Evolutionary conservation across 352 stramenopile species (phyloP).

Genomic region (Phytophthora pluvialis): DNA sequence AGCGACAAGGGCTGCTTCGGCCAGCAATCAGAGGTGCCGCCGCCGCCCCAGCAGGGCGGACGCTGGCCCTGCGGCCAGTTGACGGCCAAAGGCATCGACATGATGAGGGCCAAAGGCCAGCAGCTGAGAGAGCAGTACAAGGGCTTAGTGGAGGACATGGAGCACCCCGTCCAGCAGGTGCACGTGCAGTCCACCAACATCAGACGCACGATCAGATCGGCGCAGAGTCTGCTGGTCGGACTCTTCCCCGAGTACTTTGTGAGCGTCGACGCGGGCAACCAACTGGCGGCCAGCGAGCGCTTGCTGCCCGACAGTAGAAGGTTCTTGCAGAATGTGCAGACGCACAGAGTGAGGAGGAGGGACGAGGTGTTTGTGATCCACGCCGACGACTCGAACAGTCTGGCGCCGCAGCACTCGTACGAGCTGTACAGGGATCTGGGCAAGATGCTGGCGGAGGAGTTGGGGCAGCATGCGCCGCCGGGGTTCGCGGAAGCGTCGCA

Average conservation of each 20-base stretch:
- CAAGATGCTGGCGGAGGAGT: slow-evolving; percentile 54
- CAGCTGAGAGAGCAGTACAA: slow-evolving; percentile 52
- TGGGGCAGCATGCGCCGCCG: slow-evolving; percentile 52
- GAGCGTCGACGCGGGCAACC: slow-evolving; percentile 19
- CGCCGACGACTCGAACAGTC: slow-evolving; percentile 52
- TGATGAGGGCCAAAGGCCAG: slow-evolving; percentile 66
- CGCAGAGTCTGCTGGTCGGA: slow-evolving; percentile 70
- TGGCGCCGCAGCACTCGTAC: slow-evolving; percentile 71
- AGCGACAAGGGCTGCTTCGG: not conserved
- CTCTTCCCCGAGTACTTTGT: slow-evolving; percentile 67
- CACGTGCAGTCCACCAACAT: slow-evolving; percentile 86
- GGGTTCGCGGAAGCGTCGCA: slow-evolving; percentile 45
- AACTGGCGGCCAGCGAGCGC: slow-evolving; percentile 3
- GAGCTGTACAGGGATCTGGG: slow-evolving; percentile 64
- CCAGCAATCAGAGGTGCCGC: slow-evolving; percentile 26
- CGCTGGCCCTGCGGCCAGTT: slow-evolving; percentile 80
- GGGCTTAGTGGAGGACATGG: slow-evolving; percentile 36
- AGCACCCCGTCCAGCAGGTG: slow-evolving; percentile 51
- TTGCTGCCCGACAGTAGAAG: slow-evolving; percentile 20
- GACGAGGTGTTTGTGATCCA: slow-evolving; percentile 47
- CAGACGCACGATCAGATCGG: slow-evolving; percentile 70
- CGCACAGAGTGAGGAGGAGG: not conserved
- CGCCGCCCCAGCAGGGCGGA: slow-evolving; percentile 60
- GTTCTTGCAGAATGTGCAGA: slow-evolving; percentile 26
- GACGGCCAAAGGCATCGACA: slow-evolving; percentile 65